Evolutionary conservation across 2,329 filamentous ascomycete species (phyloP).

Genomic region (Graphiopsis chlorocephala): DNA sequence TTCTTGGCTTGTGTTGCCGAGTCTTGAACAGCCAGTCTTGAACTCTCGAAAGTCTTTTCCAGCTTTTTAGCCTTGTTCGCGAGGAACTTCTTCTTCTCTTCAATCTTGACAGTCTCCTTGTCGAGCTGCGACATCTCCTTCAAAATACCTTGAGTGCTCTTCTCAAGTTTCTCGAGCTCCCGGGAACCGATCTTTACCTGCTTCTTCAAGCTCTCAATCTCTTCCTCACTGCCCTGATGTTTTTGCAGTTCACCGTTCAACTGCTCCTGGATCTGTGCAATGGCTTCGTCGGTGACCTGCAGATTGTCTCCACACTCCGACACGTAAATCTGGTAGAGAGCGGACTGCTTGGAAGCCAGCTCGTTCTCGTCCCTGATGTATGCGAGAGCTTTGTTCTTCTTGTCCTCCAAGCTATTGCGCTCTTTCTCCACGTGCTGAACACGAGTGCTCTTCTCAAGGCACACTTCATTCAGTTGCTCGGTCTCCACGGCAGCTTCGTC

Average conservation of each 20-base stretch:
- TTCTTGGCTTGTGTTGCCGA: conserved; percentile 75
- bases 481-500: conserved; percentile 90
- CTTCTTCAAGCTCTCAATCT: conserved; percentile 86
- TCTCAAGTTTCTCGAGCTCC: conserved; percentile 78
- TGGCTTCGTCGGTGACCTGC: conserved; percentile 82
- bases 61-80: conserved; percentile 89
- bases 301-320: conserved; percentile 87
- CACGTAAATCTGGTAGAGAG: conserved; percentile 88
- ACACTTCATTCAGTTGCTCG: conserved; percentile 89
- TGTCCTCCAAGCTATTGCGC: conserved; percentile 86
- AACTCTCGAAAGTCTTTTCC: conserved; percentile 78
- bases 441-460: conserved; percentile 88
- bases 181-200: conserved; percentile 78
- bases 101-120: conserved; percentile 94
- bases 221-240: conserved; percentile 82
- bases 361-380: conserved; percentile 94
- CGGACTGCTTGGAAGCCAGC: conserved; percentile 80
- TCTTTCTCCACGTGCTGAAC: conserved; percentile 99
- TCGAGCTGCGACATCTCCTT: conserved; percentile 93
- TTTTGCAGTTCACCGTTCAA: conserved; percentile 86
- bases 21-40: conserved; percentile 70
- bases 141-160: conserved; percentile 71
- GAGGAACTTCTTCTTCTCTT: conserved; percentile 96
- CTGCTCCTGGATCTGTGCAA: conserved; percentile 83
- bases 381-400: conserved; percentile 89